Conservation (phyloP, 148 eudicot species). For the Rheum nobile region DNA sequence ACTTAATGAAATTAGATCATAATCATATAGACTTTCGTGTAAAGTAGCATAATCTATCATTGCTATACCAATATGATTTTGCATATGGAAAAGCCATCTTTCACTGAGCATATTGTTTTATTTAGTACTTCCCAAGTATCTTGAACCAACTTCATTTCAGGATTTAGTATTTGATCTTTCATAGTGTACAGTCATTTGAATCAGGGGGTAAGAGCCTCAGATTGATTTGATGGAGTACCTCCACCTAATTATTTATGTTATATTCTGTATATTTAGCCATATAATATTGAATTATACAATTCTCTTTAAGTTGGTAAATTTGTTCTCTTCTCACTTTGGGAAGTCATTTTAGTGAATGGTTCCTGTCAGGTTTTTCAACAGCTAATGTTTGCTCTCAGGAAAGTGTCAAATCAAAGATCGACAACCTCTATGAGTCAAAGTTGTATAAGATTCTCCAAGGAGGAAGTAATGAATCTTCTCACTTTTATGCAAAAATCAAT, state of each 20-base stretch:
- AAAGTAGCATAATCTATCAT: no score
- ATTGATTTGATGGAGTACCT: background rate
- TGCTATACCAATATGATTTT: no score
- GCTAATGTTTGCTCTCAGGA: constrained; percentile 33
- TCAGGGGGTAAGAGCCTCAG: background rate
- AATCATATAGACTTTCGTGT: background rate
- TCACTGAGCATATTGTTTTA: no score
- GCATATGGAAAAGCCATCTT: no score
- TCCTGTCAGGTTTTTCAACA: background rate
- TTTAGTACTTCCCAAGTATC: no score
- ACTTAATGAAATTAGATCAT: background rate
- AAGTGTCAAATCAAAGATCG: constrained; percentile 81
- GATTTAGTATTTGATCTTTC: no score
- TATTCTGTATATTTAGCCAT: background rate
- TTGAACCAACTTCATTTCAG: no score
- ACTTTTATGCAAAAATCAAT: background rate
- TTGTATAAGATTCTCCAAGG: constrained; percentile 77
- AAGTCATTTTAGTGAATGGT: background rate
- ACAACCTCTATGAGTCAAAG: constrained; percentile 74
- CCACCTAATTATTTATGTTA: background rate
- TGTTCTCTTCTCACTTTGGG: no score
- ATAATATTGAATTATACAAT: background rate
- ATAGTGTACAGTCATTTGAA: background rate
- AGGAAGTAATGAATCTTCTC: constrained; percentile 55
- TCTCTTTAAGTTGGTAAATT: background rate